Conservation (phyloP, 495 filamentous ascomycete genomes). For the Penicillium arizonense region DNA sequence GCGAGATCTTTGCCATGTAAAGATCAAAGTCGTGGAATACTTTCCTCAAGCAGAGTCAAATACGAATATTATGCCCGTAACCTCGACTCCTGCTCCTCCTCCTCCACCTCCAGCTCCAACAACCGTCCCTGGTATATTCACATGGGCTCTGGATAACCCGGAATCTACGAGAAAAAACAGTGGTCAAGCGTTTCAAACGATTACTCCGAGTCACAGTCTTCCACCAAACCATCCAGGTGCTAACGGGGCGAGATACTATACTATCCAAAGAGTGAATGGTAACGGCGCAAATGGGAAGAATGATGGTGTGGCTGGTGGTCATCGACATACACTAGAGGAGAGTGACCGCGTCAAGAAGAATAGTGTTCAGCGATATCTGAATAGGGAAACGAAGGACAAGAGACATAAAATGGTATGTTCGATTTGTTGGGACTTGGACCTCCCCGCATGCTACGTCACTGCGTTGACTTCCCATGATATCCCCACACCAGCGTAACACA, state of each 20-base stretch:
- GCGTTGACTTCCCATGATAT: constrained; percentile 2
- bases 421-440: constrained; percentile 7
- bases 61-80: no score
- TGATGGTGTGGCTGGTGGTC: constrained; percentile 61
- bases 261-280: constrained; percentile 74
- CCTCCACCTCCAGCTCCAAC: no score
- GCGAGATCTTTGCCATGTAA: constrained; percentile 82
- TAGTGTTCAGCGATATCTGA: constrained; percentile 65
- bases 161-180: neutral
- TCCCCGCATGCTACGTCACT: constrained; percentile 31
- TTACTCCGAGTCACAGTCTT: constrained; percentile 34
- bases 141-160: constrained; percentile 15
- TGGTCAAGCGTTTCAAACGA: constrained; percentile 37
- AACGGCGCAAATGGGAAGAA: constrained; percentile 73
- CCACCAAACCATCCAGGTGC: constrained; percentile 44
- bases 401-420: constrained; percentile 63
- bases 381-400: constrained; percentile 66
- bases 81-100: no score
- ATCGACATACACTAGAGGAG: constrained; percentile 74
- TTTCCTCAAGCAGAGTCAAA: constrained; percentile 37
- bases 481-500: neutral
- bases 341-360: constrained; percentile 88
- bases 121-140: constrained; percentile 27
- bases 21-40: constrained; percentile 90
- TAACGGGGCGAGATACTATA: constrained; percentile 60